phyloP scores from a whole-genome alignment of 305 asterid genomes.

The Fraxinus xanthoxyloides region DNA sequence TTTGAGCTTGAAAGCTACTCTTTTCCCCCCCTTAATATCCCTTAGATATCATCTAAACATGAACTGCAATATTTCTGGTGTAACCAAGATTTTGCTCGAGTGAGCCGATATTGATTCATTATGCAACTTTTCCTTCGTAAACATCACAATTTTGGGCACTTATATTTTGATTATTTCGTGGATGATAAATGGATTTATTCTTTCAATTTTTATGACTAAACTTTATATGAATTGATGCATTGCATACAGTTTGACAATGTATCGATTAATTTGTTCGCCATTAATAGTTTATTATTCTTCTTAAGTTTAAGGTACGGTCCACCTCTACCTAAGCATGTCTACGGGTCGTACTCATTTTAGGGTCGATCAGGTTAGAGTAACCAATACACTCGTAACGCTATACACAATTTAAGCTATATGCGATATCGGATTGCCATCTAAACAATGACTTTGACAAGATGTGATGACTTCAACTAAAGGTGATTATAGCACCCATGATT shows the following conservation, averaged over 20 bases:
- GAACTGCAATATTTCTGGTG: neutral
- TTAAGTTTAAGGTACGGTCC: too few relatives aligned
- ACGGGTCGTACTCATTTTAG: too few relatives aligned
- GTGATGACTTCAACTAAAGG: neutral
- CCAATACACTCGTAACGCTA: neutral
- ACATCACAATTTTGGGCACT: neutral
- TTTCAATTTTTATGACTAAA: neutral
- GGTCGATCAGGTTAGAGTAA: neutral
- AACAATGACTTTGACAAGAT: neutral
- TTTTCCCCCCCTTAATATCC: neutral
- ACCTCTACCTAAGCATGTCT: too few relatives aligned
- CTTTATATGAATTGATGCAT: neutral
- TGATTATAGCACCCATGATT: too few relatives aligned
- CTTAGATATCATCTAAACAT: neutral
- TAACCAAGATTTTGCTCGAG: neutral
- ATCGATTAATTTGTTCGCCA: neutral
- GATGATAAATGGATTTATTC: neutral
- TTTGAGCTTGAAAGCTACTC: conserved; percentile 38
- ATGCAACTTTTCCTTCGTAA: too few relatives aligned
- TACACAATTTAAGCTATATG: too few relatives aligned
- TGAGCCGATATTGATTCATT: too few relatives aligned
- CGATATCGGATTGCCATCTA: neutral
- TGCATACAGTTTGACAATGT: neutral
- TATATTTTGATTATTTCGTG: neutral
- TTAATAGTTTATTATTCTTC: too few relatives aligned